These are phyloP conservation scores for Phytophthora cajani DNA, from an alignment of 352 stramenopile species.

Conservation along the genomic window DNA sequence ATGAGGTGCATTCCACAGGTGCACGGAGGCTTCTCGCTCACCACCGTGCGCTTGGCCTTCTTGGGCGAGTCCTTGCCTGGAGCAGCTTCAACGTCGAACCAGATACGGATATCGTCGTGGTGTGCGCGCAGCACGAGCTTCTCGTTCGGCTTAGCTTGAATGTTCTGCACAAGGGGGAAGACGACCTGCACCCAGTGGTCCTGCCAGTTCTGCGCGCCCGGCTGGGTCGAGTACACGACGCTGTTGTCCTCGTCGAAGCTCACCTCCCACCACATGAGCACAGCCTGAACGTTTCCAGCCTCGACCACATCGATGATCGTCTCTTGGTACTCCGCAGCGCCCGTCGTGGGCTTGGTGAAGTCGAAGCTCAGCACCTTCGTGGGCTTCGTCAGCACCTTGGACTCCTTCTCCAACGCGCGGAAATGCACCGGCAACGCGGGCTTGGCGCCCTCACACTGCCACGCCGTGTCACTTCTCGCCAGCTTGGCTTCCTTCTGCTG, in stretches of 20 bases:
- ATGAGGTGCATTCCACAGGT: constrained; percentile 80
- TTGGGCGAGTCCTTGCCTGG: constrained; percentile 25
- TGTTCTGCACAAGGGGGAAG: constrained; percentile 56
- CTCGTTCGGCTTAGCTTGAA: constrained; percentile 24
- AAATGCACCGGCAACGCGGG: constrained; percentile 77
- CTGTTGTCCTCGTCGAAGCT: constrained; percentile 59
- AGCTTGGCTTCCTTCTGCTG: constrained; percentile 44
- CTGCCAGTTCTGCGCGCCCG: constrained; percentile 78
- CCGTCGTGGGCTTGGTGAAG: constrained; percentile 53
- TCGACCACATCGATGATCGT: constrained; percentile 45
- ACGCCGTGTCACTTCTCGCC: constrained; percentile 62
- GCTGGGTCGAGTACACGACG: constrained; percentile 74
- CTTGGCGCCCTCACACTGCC: constrained; percentile 65
- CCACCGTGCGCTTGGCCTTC: constrained; percentile 41
- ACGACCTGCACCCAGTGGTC: constrained; percentile 87
- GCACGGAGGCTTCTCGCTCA: constrained; percentile 63
- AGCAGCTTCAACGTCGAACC: constrained; percentile 67
- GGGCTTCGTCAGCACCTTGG: constrained; percentile 50
- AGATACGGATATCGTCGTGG: constrained; percentile 81
- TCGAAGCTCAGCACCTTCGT: constrained; percentile 68
- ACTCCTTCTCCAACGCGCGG: constrained; percentile 42
- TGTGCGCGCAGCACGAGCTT: constrained; percentile 60
- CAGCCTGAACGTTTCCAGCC: constrained; percentile 57
- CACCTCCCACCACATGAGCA: constrained; percentile 86
- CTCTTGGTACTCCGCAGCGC: constrained; percentile 40